A percentile compares a stretch with the other conserved stretches of the same genome.
Evolutionary conservation across 2,329 filamentous ascomycete species (phyloP).

Genomic region (Zasmidium citrigriseum): DNA sequence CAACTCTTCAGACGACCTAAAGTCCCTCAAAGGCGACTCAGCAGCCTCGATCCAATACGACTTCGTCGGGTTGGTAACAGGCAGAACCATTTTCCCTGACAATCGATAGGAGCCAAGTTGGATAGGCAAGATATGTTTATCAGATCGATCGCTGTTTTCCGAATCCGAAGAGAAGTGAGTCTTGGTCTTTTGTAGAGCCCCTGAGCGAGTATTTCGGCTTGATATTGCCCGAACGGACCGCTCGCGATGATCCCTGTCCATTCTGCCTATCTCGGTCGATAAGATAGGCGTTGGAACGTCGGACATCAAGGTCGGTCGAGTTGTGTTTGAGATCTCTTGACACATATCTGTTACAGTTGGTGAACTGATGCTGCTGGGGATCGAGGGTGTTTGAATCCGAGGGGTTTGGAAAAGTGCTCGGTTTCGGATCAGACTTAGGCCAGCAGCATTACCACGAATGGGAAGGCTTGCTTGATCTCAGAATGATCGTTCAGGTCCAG

Average conservation of each 20-base stretch:
- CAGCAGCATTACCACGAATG: too few relatives aligned
- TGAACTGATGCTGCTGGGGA: too few relatives aligned
- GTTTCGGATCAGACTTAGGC: too few relatives aligned
- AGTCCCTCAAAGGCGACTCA: constrained; percentile 22
- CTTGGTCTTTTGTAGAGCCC: not conserved
- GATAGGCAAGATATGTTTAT: not conserved
- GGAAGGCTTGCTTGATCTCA: too few relatives aligned
- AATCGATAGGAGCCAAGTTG: not conserved
- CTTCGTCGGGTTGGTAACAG: constrained; percentile 20
- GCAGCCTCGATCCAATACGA: constrained; percentile 31
- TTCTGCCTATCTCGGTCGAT: not conserved
- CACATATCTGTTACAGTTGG: too few relatives aligned
- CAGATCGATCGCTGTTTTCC: too few relatives aligned
- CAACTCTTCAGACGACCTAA: constrained; percentile 21
- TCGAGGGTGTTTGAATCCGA: too few relatives aligned
- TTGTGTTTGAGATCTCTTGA: too few relatives aligned
- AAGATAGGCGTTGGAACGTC: too few relatives aligned
- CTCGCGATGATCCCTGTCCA: not conserved
- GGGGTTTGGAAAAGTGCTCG: too few relatives aligned
- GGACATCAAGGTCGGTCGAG: too few relatives aligned
- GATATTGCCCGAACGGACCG: not conserved
- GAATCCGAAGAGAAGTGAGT: not conserved
- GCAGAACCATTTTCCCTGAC: constrained; percentile 18
- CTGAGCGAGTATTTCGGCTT: not conserved
- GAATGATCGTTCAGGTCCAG: too few relatives aligned